Base-by-base conservation (phyloP, 768 basidiomycete genomes). In the Auricularia sp. region DNA sequence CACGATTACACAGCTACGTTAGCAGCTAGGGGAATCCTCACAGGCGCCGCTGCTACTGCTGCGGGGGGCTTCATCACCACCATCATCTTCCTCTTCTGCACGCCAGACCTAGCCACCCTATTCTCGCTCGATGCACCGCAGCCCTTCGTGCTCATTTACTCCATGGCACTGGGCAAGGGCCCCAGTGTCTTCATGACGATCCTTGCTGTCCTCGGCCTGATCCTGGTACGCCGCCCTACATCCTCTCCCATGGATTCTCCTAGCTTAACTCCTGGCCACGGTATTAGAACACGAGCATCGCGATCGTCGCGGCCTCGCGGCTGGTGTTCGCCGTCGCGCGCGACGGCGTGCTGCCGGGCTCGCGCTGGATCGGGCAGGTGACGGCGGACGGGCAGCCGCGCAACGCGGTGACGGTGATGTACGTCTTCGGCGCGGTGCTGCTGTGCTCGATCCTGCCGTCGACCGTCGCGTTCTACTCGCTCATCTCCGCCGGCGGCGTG, bases 291-390 rank as follows among this genome's bases (percentile, higher is more conserved):
- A 93, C 93, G 1, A 92, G 88, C 68, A 83, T 95, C 54, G 85
- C 90, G 18, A 86, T 96, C 65, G 91, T 95, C 21, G 94, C 94
- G 1, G 85, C 92, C 13, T 94, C 92, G 13, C 85, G 94, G 3
- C 82, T 97, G 34, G 82, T 97, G 47, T 97, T 90, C 71, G 94
- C 94, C 8, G 89, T 97, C 56, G 94, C 94, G n/a, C 87, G 94
- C 63, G 94, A 97, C 69, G 94, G 94, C 35, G 91, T 95, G 0
- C 79, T 97, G 11, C 94, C 94, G 0, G 73, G 90, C 59, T 93
- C 90, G 0, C 66, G 76, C 13, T 96, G 93, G 94, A 89, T 97
- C 63, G 86, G 90, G 54, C 76, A 80, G 66, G 89, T 95, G 51
- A 86, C 89, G 61, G 67, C 74, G 0, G 75, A 81, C 16, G 88